phyloP scores from a whole-genome alignment of 2,329 filamentous ascomycete species.

The Pyrenophora seminiperda region DNA sequence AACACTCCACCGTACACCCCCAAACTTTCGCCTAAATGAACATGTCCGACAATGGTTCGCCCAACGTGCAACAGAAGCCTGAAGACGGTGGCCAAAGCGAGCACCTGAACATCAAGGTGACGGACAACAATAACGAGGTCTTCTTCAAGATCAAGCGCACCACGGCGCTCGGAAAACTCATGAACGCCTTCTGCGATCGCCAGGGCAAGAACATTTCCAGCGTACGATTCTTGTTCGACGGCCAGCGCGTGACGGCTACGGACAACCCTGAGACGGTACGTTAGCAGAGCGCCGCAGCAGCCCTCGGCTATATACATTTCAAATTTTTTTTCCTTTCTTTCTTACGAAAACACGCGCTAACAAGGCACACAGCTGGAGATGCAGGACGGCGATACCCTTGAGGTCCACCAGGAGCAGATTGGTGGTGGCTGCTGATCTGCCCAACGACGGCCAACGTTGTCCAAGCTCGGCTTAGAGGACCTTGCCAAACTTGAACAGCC shows the following conservation, averaged over 20 bases:
- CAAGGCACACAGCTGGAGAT: slow-evolving; percentile 76
- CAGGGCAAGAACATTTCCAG: slow-evolving; percentile 85
- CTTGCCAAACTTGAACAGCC: slow-evolving; percentile 2
- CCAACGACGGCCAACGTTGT: slow-evolving; percentile 4
- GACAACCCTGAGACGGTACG: slow-evolving; percentile 92
- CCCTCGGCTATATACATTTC: too few species aligned
- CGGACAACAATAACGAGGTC: slow-evolving; percentile 98
- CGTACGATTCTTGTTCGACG: slow-evolving; percentile 94
- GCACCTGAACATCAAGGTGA: slow-evolving; percentile 99
- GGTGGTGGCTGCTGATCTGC: slow-evolving; percentile 69
- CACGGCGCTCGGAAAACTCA: slow-evolving; percentile 94
- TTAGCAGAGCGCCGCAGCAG: slow-evolving; percentile 40
- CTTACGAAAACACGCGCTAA: slow-evolving; percentile 15
- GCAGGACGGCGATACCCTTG: slow-evolving; percentile 92
- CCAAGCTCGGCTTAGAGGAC: slow-evolving; percentile 4
- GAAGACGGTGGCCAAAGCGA: slow-evolving; percentile 63
- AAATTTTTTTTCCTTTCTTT: background rate
- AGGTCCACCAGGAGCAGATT: slow-evolving; percentile 98
- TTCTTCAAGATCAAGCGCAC: slow-evolving; percentile 99
- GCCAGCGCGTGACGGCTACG: slow-evolving; percentile 83
- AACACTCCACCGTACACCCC: background rate
- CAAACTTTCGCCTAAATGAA: slow-evolving; percentile 7
- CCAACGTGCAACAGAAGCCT: slow-evolving; percentile 51
- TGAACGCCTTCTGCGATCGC: slow-evolving; percentile 96
- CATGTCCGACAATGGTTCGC: slow-evolving; percentile 53